Conservation (phyloP, 257 asterid genomes). For the Solanum chiquidenum region DNA sequence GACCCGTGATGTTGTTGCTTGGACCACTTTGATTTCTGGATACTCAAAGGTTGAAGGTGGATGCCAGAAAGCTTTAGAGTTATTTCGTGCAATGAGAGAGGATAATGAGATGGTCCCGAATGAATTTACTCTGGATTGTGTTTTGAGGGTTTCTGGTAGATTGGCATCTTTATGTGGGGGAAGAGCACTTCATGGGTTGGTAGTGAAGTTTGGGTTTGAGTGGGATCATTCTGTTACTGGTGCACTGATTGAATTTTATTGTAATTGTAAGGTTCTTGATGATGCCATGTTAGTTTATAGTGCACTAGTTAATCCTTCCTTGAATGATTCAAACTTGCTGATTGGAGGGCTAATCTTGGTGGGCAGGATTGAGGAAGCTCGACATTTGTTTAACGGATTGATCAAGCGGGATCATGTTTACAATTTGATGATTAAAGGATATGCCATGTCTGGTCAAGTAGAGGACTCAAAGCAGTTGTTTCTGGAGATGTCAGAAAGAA, state of each 20-base stretch:
- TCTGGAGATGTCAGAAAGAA: constrained; percentile 31
- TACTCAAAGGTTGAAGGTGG: constrained; percentile 44
- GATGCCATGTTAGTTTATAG: constrained; percentile 44
- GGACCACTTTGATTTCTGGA: constrained; percentile 80
- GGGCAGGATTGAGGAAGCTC: constrained; percentile 53
- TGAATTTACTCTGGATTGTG: constrained; percentile 70
- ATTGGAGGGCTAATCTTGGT: constrained; percentile 37
- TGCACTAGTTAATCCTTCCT: constrained; percentile 13
- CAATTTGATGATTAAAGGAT: constrained; percentile 71
- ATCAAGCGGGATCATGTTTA: constrained; percentile 23
- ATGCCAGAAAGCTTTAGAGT: constrained; percentile 44
- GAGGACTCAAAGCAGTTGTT: constrained; percentile 45
- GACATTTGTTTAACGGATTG: constrained; percentile 36
- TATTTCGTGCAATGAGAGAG: constrained; percentile 48
- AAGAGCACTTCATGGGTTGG: constrained; percentile 45
- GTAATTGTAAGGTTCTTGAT: constrained; percentile 28
- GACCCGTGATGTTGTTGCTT: constrained; percentile 49
- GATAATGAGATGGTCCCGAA: constrained; percentile 44
- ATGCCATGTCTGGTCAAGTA: constrained; percentile 40
- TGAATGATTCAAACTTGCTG: constrained; percentile 32
- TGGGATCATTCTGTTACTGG: constrained; percentile 30
- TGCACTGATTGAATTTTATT: constrained; percentile 51
- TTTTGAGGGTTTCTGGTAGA: constrained; percentile 53
- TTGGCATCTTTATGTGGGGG: constrained; percentile 33
- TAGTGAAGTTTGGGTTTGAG: constrained; percentile 49